Evolutionary conservation across 169 alveolate species (phyloP), one percentile per base, ranked within the genome.

Genomic region (Miamiensis avidus): DNA sequence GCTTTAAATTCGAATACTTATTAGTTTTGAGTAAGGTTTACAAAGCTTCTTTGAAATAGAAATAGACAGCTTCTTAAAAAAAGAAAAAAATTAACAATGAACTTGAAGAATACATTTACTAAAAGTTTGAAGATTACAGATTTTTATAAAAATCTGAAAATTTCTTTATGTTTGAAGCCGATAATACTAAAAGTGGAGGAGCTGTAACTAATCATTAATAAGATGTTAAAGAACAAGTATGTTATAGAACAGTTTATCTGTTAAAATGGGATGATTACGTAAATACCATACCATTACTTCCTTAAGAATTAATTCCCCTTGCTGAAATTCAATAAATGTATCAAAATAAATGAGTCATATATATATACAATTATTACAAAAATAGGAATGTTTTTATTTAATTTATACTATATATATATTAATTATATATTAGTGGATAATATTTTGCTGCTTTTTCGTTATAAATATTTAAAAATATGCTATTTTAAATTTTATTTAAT

Each of bases 121-220:
- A 69, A 29, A 79, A 79, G 29, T 79, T 49, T 64, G 84, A 79
- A 65, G 84, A 79, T 79, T 79, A 34, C 73, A 28, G 25, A 27
- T 49, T 79, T 64, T 79, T 79, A 30, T 65, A 79, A 79, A 79
- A 49, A 64, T 34, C 76, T 79, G 75, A 79, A 79, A 16, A 34
- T 1, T 34, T 34, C 28, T 79, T 79, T n/a, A 29, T 79, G 64
- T 79, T 79, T 79, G 74, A 79, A 65, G 74, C 74, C 0, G 75
- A 65, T 49, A 29, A 79, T 34, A 25, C 74, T 0, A 49, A 49
- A 79, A 34, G 64, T 49, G 34, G 64, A 79, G 34, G 74, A 28
- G 82, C 74, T 25, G 34, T 77, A 31, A 77, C 74, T 30, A 77
- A 77, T 29, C 34, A 33, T 28, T 32, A 77, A 28, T 33, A 33